Evolutionary conservation across 1,284 basidiomycete genomes (phyloP), one percentile per base, ranked within the genome.

Genomic region (Heterobasidion irregulare): DNA sequence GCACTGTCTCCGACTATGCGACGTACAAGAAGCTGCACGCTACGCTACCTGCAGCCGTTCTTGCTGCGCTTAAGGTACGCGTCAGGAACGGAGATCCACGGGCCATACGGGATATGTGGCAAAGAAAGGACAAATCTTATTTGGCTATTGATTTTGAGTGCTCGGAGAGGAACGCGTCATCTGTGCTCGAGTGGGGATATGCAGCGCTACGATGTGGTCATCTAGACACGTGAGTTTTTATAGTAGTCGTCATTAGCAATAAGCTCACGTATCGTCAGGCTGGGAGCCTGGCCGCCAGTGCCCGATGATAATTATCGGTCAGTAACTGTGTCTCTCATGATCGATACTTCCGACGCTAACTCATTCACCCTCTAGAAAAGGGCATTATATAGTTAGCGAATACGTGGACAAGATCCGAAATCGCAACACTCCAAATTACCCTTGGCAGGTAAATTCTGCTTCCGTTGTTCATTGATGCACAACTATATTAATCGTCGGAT

Each of bases 271-370:
- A 41, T 44, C 56, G 63, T 32, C 63, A 92, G 90, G 47, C 75
- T 73, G 6, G 79, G 80, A 4, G 79, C 83, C 52, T 94, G 91
- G 91, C 91, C 91, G 2, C 92, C 91, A 18, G 71, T 79, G 16
- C 89, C 90, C 0, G 83, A 86, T 57, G 76, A 77, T 41, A 92
- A 94, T 65, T 94, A 92, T 66, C 79, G 90, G 86, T 85, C 55
- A 56, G 73, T 58, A 7, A 54, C n/a, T 32, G 43, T 19, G n/a
- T 26, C 47, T 54, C 32, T 33, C n/a, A 7, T 16, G 26, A 26
- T 44, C 16, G 48, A 36, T 18, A 36, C 33, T 13, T 41, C 36
- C 33, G 8, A 12, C 48, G 52, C 26, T 45, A 43, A 19, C 56
- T 50, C 58, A 53, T 59, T 50, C 18, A 38, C 15, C 26, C 54